phyloP scores from a whole-genome alignment of 768 basidiomycete genomes.

The Boletus reticuloceps region DNA sequence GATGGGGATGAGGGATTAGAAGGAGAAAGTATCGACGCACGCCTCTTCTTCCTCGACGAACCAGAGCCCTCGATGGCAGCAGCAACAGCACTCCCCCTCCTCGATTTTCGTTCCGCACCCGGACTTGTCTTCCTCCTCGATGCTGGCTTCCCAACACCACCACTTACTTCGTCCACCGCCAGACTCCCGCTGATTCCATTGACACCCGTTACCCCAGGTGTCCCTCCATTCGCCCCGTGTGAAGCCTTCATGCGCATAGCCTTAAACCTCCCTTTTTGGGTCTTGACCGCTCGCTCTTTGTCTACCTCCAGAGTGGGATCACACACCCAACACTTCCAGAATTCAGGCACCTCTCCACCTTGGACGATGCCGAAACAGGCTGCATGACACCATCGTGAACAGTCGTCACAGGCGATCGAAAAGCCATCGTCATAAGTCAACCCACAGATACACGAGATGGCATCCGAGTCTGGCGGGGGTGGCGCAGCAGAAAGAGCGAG shows the following conservation, averaged over 20 bases:
- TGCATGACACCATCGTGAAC: conserved; percentile 81
- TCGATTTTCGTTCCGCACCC: conserved; percentile 38
- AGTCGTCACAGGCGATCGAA: conserved; percentile 81
- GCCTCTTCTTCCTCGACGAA: conserved; percentile 36
- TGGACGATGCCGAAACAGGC: conserved; percentile 68
- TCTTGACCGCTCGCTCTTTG: conserved; percentile 44
- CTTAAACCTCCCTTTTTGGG: conserved; percentile 41
- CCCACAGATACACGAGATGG: conserved; percentile 73
- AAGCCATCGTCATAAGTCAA: conserved; percentile 77
- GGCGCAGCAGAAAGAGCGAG: conserved; percentile 14
- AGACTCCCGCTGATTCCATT: conserved; percentile 14
- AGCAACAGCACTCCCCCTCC: conserved; percentile 34
- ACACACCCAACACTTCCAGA: conserved; percentile 76
- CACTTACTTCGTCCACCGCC: conserved; percentile 16
- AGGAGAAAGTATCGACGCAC: conserved; percentile 36
- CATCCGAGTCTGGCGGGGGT: conserved; percentile 39
- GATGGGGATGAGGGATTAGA: conserved; percentile 19
- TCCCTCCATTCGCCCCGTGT: conserved; percentile 22
- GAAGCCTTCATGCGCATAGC: conserved; percentile 28
- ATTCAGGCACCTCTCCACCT: conserved; percentile 59
- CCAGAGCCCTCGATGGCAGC: conserved; percentile 35
- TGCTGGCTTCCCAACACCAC: conserved; percentile 20
- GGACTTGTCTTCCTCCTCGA: conserved; percentile 38
- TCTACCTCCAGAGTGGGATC: conserved; percentile 45
- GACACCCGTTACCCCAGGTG: conserved; percentile 14